Percentiles rank a stretch among this genome's conserved stretches.
phyloP scores from a whole-genome alignment of 139 green algal genomes.

The Raphidocelis subcapitata region DNA sequence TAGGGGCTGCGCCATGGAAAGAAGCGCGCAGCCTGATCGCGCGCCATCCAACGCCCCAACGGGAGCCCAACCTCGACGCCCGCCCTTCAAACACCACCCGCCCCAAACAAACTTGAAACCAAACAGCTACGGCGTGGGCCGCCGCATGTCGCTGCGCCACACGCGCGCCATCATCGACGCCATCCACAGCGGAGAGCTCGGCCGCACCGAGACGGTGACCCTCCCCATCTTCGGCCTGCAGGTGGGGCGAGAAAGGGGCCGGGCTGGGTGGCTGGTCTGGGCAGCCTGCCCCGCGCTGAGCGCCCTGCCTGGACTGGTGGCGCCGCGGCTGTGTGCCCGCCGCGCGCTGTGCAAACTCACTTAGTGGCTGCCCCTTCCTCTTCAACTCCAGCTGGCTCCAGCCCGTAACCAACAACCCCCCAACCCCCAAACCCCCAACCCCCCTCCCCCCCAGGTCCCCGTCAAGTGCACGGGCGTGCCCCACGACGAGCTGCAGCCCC shows the following conservation, averaged over 20 bases:
- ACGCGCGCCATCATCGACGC: conserved; percentile 96
- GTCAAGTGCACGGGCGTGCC: conserved; percentile 20
- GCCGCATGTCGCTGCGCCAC: conserved; percentile 88
- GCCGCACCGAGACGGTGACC: conserved; percentile 41
- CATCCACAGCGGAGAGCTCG: conserved; percentile 90
- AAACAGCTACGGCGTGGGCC: conserved; percentile 84
- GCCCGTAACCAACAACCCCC: too few relatives aligned
- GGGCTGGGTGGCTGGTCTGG: background rate
- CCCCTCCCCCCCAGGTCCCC: conserved; percentile 8
- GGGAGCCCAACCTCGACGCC: too few relatives aligned
- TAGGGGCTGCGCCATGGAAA: too few relatives aligned
- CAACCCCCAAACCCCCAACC: too few relatives aligned
- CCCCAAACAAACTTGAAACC: too few relatives aligned
- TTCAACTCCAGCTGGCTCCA: background rate
- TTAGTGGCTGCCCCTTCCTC: background rate
- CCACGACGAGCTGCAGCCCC: conserved; percentile 21
- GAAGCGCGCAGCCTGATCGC: too few relatives aligned
- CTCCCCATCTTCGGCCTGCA: conserved; percentile 87
- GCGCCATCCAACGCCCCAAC: too few relatives aligned
- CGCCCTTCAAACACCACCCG: too few relatives aligned
- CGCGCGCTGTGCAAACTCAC: background rate
- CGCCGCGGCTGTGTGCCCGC: too few relatives aligned
- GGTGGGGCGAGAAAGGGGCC: too few relatives aligned
- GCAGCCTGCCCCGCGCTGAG: background rate
- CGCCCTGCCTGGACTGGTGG: too few relatives aligned